Evolutionary conservation across 2,329 filamentous ascomycete species (phyloP).

Genomic region (Cadophora malorum): DNA sequence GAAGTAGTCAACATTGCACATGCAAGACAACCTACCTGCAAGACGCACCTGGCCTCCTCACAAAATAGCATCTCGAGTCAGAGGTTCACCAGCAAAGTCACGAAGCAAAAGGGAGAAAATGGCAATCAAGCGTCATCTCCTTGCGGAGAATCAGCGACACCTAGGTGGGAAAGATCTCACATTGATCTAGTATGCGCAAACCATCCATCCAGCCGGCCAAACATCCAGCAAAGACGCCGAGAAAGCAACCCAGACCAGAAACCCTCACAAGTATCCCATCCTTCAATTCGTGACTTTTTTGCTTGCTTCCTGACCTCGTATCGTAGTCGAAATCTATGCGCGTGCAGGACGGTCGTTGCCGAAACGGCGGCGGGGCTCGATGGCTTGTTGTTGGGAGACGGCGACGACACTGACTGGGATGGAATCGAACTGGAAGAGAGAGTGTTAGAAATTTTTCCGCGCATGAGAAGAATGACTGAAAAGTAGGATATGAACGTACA

Average conservation of each 20-base stretch:
- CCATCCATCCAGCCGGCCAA: slow-evolving; percentile 26
- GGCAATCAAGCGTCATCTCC: slow-evolving; percentile 93
- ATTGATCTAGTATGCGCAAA: slow-evolving; percentile 60
- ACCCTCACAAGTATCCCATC: slow-evolving; percentile 19
- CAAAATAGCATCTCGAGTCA: slow-evolving; percentile 14
- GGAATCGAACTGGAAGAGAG: slow-evolving; percentile 78
- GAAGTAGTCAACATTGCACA: too few species aligned
- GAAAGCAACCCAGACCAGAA: slow-evolving; percentile 16
- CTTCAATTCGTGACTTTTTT: slow-evolving; percentile 18
- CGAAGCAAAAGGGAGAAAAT: slow-evolving; percentile 52
- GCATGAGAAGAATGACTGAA: slow-evolving; percentile 1
- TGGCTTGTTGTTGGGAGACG: slow-evolving; percentile 85
- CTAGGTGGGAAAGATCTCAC: slow-evolving; percentile 69
- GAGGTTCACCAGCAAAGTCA: slow-evolving; percentile 30
- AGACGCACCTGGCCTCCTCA: not conserved
- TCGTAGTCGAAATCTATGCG: slow-evolving; percentile 48
- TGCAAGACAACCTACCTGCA: not conserved
- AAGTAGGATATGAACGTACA: slow-evolving; percentile 66
- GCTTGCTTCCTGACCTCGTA: slow-evolving; percentile 8
- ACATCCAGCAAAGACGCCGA: slow-evolving; percentile 40
- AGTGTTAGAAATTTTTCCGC: slow-evolving; percentile 43
- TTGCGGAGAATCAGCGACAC: slow-evolving; percentile 84
- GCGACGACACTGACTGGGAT: slow-evolving; percentile 96
- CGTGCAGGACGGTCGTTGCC: slow-evolving; percentile 62
- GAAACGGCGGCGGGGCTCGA: slow-evolving; percentile 83